A percentile compares a stretch with the other conserved stretches of the same genome.
Conservation (phyloP, 1,284 basidiomycete species). For the Phenoliferia sp. region DNA sequence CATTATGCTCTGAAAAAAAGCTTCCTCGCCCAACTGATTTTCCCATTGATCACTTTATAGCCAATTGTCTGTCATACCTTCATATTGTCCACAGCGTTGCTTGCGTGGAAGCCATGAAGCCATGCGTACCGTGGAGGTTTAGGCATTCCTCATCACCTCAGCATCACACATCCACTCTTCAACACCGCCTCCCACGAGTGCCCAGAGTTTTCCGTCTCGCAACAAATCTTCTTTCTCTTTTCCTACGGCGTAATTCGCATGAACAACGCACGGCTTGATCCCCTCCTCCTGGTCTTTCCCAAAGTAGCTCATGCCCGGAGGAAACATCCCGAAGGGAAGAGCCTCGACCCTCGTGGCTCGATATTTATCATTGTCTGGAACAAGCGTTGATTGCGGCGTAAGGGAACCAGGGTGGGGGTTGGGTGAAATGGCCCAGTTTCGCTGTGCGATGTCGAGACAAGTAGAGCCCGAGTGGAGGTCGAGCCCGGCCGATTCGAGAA, state of each 20-base stretch:
- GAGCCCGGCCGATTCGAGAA: constrained; percentile 21
- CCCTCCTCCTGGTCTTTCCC: constrained; percentile 25
- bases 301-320: constrained; percentile 32
- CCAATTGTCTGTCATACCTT: too few species aligned
- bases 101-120: too few species aligned
- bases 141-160: constrained; percentile 19
- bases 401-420: constrained; percentile 2
- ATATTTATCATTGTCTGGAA: constrained; percentile 3
- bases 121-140: too few species aligned
- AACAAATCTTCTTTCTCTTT: constrained; percentile 25
- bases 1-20: too few species aligned
- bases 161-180: constrained; percentile 22
- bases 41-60: too few species aligned
- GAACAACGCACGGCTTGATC: constrained; percentile 26
- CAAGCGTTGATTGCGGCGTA: background rate
- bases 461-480: constrained; percentile 4
- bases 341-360: constrained; percentile 3
- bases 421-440: constrained; percentile 1
- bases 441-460: constrained; percentile 22
- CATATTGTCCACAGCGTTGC: too few species aligned
- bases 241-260: constrained; percentile 33
- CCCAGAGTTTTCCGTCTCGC: constrained; percentile 25
- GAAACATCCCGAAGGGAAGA: constrained; percentile 31
- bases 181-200: constrained; percentile 9
- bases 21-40: too few species aligned